Conservation (phyloP, 768 basidiomycete genomes). For the Strobilomyces dryophilus region DNA sequence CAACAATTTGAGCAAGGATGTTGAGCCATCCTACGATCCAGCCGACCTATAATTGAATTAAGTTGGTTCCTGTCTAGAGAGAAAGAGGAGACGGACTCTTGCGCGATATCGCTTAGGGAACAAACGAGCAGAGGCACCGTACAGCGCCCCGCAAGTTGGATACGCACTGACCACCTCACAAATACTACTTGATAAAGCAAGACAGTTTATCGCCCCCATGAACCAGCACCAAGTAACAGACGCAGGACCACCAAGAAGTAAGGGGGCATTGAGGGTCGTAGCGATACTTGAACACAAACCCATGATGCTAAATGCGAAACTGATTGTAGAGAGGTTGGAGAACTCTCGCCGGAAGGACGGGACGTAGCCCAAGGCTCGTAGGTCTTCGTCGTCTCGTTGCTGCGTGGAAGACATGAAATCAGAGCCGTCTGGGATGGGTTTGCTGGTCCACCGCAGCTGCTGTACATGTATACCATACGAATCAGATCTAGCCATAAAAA, state of each 20-base stretch:
- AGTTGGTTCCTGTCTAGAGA: neutral
- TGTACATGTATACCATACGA: no score
- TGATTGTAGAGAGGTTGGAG: slow-evolving; percentile 35
- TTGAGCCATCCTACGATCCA: slow-evolving; percentile 34
- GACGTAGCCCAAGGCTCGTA: slow-evolving; percentile 28
- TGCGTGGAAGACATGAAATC: slow-evolving; percentile 1
- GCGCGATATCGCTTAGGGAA: slow-evolving; percentile 63
- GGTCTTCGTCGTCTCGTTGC: slow-evolving; percentile 17
- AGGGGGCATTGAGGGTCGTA: slow-evolving; percentile 35
- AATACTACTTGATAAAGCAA: slow-evolving; percentile 29
- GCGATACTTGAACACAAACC: slow-evolving; percentile 36
- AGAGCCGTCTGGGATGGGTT: neutral
- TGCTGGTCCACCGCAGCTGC: no score
- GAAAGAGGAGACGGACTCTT: slow-evolving; percentile 36
- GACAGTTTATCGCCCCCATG: slow-evolving; percentile 24
- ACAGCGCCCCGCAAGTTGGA: slow-evolving; percentile 35
- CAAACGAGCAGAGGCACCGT: slow-evolving; percentile 75
- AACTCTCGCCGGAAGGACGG: slow-evolving; percentile 42
- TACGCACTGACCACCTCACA: slow-evolving; percentile 31
- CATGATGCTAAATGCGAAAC: slow-evolving; percentile 34
- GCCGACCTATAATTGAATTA: slow-evolving; percentile 15
- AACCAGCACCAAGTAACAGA: slow-evolving; percentile 38
- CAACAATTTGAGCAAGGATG: slow-evolving; percentile 22
- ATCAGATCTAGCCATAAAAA: no score
- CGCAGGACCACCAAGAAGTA: slow-evolving; percentile 34